Percentiles rank a stretch among this genome's conserved stretches.
phyloP scores from a whole-genome alignment of 2,329 filamentous ascomycete species.

The Trichoderma sp. region DNA sequence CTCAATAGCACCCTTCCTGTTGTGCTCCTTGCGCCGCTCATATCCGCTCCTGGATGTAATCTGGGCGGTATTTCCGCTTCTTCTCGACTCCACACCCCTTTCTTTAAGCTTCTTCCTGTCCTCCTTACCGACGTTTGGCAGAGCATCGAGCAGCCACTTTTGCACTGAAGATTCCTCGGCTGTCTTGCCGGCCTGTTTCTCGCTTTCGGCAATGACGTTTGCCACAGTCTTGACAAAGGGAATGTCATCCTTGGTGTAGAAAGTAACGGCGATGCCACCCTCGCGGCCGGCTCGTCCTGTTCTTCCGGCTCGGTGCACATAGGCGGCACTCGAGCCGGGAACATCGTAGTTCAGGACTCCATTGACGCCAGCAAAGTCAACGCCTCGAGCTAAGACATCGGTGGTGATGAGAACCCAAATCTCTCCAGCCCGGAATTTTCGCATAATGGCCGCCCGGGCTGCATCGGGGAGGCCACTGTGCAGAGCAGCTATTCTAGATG shows the following conservation, averaged over 20 bases:
- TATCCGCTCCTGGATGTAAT: conserved; percentile 85
- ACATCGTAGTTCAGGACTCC: conserved; percentile 98
- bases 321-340: conserved; percentile 83
- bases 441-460: conserved; percentile 78
- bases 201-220: conserved; percentile 84
- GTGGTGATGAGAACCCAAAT: conserved; percentile 98
- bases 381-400: conserved; percentile 84
- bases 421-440: conserved; percentile 85
- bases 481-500: conserved; percentile 81
- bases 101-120: conserved; percentile 81
- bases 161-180: conserved; percentile 64
- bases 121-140: conserved; percentile 81
- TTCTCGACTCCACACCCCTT: conserved; percentile 74
- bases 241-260: conserved; percentile 95
- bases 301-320: conserved; percentile 90
- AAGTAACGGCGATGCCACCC: conserved; percentile 87
- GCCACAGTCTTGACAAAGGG: conserved; percentile 86
- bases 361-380: conserved; percentile 94
- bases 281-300: conserved; percentile 86
- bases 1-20: conserved; percentile 62
- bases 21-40: conserved; percentile 69
- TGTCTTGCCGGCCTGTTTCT: conserved; percentile 65
- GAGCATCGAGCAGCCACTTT: conserved; percentile 83
- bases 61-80: conserved; percentile 51
- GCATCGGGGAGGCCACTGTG: conserved; percentile 82